Evolutionary conservation across 1,284 basidiomycete species (phyloP), one percentile per base, ranked within the genome.

Genomic region (Tylopilus sp.): DNA sequence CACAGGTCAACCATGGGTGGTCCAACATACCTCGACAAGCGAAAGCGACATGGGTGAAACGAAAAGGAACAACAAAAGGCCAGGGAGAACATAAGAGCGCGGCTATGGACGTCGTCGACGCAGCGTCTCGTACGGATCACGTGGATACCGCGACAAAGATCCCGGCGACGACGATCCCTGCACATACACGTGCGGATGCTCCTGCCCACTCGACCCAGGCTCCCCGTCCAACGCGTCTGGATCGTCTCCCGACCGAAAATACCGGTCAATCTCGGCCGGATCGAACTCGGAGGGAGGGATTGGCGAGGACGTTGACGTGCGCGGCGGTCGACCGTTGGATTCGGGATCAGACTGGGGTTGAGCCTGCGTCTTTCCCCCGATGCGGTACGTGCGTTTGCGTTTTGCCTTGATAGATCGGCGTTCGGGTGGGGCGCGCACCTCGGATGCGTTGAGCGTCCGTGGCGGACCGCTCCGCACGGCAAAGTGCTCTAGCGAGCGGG

Each of bases 391-490:
- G 41, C 93, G 80, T 67, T 91, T 93, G 50, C 93, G 77, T 62
- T 75, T 82, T 9, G 90, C 93, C 65, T 89, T 92, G 47, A 86
- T 76, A 5, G 83, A 80, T 3, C 49, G 64, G 17, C 74, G 75
- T 53, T 80, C 80, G n/a, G 63, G 61, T 33, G 65, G 61, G 13
- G 59, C 60, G 37, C 65, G 65, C 15, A 72, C 55, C 14, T 55
- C 68, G 28, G 22, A 60, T 19, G 60, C 63, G 42, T 55, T 61
- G 48, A 64, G 60, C 31, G 70, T 74, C 53, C 80, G 77, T 44
- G 80, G 88, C 2, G 90, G 92, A 35, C 88, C 88, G 56, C 88
- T 91, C 24, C 93, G 81, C 4, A 95, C 92, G 6, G 92, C 92
- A 67, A 94, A 94, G 72, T 96, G 93, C 57, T 90, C 86, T 41